Evolutionary conservation across 768 basidiomycete species (phyloP).

Genomic region (Phaeotremella skinneri): DNA sequence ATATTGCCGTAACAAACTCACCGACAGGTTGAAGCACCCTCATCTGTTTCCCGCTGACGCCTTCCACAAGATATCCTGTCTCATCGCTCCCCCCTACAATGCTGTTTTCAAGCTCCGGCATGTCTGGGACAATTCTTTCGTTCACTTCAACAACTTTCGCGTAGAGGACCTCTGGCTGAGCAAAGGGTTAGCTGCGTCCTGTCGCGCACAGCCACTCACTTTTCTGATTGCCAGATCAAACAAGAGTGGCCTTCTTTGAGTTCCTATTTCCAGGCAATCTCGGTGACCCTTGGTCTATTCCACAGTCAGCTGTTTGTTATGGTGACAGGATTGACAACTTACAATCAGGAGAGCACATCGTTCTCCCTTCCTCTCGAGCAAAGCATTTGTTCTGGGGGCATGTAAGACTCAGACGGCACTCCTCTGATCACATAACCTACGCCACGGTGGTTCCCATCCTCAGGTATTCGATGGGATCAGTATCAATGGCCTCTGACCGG

Average conservation of each 20-base stretch:
- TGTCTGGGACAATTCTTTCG: slow-evolving; percentile 86
- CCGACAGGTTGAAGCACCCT: slow-evolving; percentile 70
- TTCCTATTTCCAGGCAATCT: slow-evolving; percentile 84
- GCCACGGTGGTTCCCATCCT: slow-evolving; percentile 25
- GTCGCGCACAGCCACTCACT: slow-evolving; percentile 8
- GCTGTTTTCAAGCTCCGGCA: slow-evolving; percentile 8
- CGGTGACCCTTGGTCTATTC: too few species aligned
- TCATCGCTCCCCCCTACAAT: slow-evolving; percentile 7
- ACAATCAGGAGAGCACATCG: slow-evolving; percentile 16
- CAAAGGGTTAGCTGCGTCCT: background rate
- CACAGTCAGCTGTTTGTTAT: slow-evolving; percentile 11
- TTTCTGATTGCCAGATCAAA: slow-evolving; percentile 81
- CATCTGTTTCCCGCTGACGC: slow-evolving; percentile 84
- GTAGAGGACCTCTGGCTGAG: slow-evolving; percentile 64
- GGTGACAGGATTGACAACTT: background rate
- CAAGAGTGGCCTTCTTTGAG: slow-evolving; percentile 86
- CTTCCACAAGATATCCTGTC: slow-evolving; percentile 63
- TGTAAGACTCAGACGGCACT: too few species aligned
- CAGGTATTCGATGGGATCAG: slow-evolving; percentile 15
- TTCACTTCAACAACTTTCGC: slow-evolving; percentile 66
- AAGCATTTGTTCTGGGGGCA: slow-evolving; percentile 10
- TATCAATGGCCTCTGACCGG: slow-evolving; percentile 62
- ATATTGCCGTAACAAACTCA: slow-evolving; percentile 43
- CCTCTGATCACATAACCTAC: slow-evolving; percentile 5
- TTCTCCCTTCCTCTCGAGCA: slow-evolving; percentile 19